phyloP scores from a whole-genome alignment of 2,329 filamentous ascomycete species.

The Verticillium dahliae region DNA sequence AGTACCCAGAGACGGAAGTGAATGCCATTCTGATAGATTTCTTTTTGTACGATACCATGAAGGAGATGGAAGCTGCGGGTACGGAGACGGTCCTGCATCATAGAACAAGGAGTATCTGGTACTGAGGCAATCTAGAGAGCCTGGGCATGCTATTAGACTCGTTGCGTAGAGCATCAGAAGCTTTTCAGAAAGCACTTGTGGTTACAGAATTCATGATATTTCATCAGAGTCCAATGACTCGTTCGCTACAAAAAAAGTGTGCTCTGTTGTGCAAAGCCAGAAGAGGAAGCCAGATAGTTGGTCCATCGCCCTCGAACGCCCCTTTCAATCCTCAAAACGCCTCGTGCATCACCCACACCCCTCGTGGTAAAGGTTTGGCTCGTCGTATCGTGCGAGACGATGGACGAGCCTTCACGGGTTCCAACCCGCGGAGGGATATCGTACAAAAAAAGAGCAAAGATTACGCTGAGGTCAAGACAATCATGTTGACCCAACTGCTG shows the following conservation, averaged over 20 bases:
- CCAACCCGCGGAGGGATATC: background rate
- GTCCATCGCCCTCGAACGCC: background rate
- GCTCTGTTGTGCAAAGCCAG: background rate
- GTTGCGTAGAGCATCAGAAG: background rate
- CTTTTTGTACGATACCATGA: constrained; percentile 92
- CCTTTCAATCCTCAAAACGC: background rate
- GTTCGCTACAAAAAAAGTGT: background rate
- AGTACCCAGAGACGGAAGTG: constrained; percentile 63
- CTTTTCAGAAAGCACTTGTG: background rate
- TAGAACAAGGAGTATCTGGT: constrained; percentile 91
- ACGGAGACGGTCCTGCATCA: constrained; percentile 70
- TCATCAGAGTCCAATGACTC: background rate
- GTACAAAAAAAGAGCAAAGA: background rate
- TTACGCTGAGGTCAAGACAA: background rate
- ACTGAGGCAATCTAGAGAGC: constrained; percentile 40
- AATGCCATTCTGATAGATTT: constrained; percentile 97
- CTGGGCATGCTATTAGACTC: background rate
- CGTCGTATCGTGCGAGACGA: background rate
- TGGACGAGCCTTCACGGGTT: background rate
- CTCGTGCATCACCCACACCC: background rate
- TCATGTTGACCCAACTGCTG: constrained; percentile 27
- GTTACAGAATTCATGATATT: background rate
- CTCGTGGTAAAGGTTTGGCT: background rate
- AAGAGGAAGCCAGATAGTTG: background rate
- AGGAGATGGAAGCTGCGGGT: constrained; percentile 65